Evolutionary conservation across 2,329 filamentous ascomycete species (phyloP), one percentile per base, ranked within the genome.

Genomic region (Amesomyces nigricolor): DNA sequence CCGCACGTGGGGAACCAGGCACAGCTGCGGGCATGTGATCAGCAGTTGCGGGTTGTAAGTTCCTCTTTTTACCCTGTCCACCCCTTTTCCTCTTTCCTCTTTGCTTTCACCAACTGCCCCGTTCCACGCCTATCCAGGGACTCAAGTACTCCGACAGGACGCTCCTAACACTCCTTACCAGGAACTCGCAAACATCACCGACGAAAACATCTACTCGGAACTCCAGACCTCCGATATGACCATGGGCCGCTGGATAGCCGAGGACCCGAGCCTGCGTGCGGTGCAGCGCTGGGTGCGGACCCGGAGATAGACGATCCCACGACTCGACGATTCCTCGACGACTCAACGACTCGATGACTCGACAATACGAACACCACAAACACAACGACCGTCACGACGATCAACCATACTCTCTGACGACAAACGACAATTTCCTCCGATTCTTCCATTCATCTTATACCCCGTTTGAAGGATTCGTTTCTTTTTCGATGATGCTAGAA

Each of bases 171-270:
- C n/a, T 1, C 17, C 3, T 3, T 6, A n/a, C 11, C 54, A 82
- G 83, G 82, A 85, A 63, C 73, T 86, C 45, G 71, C 76, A 32
- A 72, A 72, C 39, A 77, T 85, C 61, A 82, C 77, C 40, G 82
- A 86, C 67, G 80, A 85, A 52, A 65, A 69, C 37, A 74, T 86
- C 58, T 85, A 85, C 67, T 67, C 71, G 46, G 74, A 83, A 56
- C 73, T 85, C 53, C 75, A 77, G 58, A 66, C 71, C 37, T 76
- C 76, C 17, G 82, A 86, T 65, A 69, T 76, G 26, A 65, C 68
- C 53, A 75, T 79, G 69, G 79, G 80, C 64, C 80, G 81, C 70
- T 86, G 82, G 82, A 82, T 77, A 63, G 75, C 71, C 60, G 82
- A 86, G 65, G 82, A 86, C 65, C 82, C 82, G 2, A 80, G 76